Evolutionary conservation across 345 rosid genomes (phyloP), one percentile per base, ranked within the genome.

Genomic region (Dipteronia dyeriana): DNA sequence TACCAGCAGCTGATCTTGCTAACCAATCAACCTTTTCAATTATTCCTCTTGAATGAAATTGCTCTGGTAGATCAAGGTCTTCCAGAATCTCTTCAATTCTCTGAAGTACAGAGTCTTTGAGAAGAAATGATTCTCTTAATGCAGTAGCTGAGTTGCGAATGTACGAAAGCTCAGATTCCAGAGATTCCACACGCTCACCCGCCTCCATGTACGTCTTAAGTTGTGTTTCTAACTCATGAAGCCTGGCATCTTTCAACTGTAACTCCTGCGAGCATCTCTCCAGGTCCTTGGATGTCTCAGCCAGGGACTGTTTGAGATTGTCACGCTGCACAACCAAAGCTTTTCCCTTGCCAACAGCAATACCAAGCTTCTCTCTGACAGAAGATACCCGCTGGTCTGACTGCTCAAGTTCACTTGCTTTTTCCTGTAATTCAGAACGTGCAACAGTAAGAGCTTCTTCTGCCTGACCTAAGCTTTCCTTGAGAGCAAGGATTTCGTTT

Each of bases 141-240:
- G 97, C 91, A 76, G 94, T 90, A 80, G 99, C 98, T 72, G 99
- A 94, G 80, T 92, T 91, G 76, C 98, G 98, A 85, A 96, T 96
- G 85, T 94, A 96, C 29, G 99, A 89, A 79, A 96, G 99, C 80
- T 96, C 99, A 74, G 99, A 91, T 82, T 96, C 99, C 82, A 94
- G 80, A 84, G 99, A 95, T 83, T 92, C 98, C 82, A 86, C 94
- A 47, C 90, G 96, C 84, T 91, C 99, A 76, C 97, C 96, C 43
- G 96, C 96, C 89, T 95, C 98, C 16, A 88, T 82, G 83, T 87
- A 90, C 26, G 87, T 72, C 89, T 90, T 90, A 69, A 95, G 90
- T 77, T 90, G 87, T 67, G 85, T 76, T 86, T 95, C 97, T 72
- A 87, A 76, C 81, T 95, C 98, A 73, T 82, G 84, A 86, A 95